Conservation (phyloP, 2,329 filamentous ascomycete species). For the Ophiocordyceps polyrhachis-furcata region DNA sequence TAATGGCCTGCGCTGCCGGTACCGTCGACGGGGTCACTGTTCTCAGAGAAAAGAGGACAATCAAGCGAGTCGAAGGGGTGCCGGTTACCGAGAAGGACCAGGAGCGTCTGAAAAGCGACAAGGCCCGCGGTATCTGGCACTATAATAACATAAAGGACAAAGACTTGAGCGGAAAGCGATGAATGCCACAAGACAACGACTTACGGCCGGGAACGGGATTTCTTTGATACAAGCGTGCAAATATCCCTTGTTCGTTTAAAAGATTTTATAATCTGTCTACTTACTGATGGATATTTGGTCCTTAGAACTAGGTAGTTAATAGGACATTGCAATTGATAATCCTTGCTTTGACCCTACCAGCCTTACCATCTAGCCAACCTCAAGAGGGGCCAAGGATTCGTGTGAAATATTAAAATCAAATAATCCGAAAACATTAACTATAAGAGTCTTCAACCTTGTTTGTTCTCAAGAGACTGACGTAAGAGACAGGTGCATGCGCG, state of each 20-base stretch:
- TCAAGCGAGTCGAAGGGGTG: conserved; percentile 56
- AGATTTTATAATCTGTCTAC: neutral
- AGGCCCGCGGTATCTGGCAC: conserved; percentile 36
- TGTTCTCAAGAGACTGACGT: too few species aligned
- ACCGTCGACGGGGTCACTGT: conserved; percentile 50
- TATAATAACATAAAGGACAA: conserved; percentile 25
- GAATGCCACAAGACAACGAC: conserved; percentile 3
- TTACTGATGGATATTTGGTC: too few species aligned
- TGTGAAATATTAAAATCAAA: too few species aligned
- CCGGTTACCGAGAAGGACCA: conserved; percentile 38
- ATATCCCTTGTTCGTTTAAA: too few species aligned
- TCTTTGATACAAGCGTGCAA: neutral
- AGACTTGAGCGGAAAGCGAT: neutral
- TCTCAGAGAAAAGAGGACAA: conserved; percentile 50
- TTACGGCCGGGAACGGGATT: neutral
- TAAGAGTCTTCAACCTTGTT: too few species aligned
- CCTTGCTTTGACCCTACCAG: too few species aligned
- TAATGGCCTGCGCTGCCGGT: conserved; percentile 50
- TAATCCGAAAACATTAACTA: too few species aligned
- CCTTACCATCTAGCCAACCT: too few species aligned
- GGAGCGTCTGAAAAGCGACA: conserved; percentile 29
- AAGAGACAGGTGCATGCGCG: too few species aligned
- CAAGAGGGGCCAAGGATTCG: too few species aligned
- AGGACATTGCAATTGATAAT: too few species aligned
- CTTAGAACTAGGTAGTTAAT: too few species aligned